phyloP scores from a whole-genome alignment of 1,139 yeast genomes.

The Lodderomyces elongisporus region DNA sequence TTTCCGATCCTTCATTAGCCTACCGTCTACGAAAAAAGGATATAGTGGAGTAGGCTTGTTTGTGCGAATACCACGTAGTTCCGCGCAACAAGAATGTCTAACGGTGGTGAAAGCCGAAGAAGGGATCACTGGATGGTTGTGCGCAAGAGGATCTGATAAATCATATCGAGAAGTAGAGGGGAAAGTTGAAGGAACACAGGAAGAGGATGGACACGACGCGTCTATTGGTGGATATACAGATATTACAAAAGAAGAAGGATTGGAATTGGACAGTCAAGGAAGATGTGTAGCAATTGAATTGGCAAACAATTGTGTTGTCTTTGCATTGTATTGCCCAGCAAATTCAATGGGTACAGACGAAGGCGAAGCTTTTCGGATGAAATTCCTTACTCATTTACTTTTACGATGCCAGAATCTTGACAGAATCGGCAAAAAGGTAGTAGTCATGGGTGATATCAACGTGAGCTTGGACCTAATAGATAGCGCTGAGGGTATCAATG shows the following conservation, averaged over 20 bases:
- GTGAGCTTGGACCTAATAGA: constrained; percentile 77
- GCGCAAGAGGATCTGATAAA: constrained; percentile 13
- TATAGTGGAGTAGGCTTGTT: constrained; percentile 92
- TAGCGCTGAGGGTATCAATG: constrained; percentile 65
- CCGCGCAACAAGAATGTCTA: constrained; percentile 27
- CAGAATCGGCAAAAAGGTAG: constrained; percentile 51
- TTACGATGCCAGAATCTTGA: constrained; percentile 54
- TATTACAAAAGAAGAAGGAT: constrained; percentile 33
- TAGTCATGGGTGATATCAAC: constrained; percentile 86
- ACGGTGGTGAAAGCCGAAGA: constrained; percentile 76
- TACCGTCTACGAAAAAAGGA: constrained; percentile 67
- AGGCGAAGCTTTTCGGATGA: constrained; percentile 58
- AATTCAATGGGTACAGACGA: constrained; percentile 69
- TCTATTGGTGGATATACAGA: constrained; percentile 74
- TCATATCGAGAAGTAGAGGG: constrained; percentile 22
- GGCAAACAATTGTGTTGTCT: constrained; percentile 55
- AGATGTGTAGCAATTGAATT: constrained; percentile 73
- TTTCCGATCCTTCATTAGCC: constrained; percentile 61
- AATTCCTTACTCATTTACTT: constrained; percentile 55
- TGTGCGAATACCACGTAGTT: constrained; percentile 44
- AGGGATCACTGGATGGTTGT: constrained; percentile 75
- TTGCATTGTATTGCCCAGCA: constrained; percentile 90
- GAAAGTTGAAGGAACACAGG: neutral
- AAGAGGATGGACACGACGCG: neutral
- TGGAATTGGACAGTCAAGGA: constrained; percentile 74